A percentile compares a stretch with the other conserved stretches of the same genome.
These are phyloP conservation scores for Epichloe sp. DNA, from an alignment of 2,329 filamentous ascomycete genomes.

Conservation along the genomic window DNA sequence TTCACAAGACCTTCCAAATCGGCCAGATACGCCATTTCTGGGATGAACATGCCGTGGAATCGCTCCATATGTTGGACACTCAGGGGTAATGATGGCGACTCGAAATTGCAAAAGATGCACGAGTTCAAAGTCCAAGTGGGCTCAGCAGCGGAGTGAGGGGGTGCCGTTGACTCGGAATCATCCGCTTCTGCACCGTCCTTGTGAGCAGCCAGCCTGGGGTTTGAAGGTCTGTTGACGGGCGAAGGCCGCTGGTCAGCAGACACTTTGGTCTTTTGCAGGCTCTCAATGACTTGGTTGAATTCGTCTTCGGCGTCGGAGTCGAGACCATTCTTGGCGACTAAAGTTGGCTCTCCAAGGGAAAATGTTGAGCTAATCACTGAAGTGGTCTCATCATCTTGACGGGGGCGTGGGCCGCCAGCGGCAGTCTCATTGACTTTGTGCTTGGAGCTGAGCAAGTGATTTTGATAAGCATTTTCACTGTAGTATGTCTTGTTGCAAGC, in stretches of 20 bases:
- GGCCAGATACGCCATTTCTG: constrained; percentile 72
- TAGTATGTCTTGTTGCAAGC: constrained; percentile 87
- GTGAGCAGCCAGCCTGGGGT: constrained; percentile 31
- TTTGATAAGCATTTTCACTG: constrained; percentile 90
- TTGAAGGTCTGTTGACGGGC: constrained; percentile 40
- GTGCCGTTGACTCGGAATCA: constrained; percentile 29
- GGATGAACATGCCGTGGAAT: constrained; percentile 90
- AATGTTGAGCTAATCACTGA: constrained; percentile 87
- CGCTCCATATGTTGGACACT: constrained; percentile 85
- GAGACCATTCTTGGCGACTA: constrained; percentile 32
- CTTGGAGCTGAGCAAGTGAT: constrained; percentile 83
- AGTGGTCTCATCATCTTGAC: constrained; percentile 53
- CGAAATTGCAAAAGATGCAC: constrained; percentile 88
- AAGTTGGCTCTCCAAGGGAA: constrained; percentile 69
- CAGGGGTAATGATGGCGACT: constrained; percentile 60
- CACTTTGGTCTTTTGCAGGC: constrained; percentile 62
- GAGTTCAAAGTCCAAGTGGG: constrained; percentile 32
- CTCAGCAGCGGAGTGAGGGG: constrained; percentile 22
- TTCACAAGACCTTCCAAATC: constrained; percentile 70
- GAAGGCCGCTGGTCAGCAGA: constrained; percentile 34
- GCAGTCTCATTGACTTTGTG: constrained; percentile 53
- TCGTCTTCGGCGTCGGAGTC: constrained; percentile 61
- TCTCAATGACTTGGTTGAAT: constrained; percentile 64
- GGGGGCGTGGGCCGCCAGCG: constrained; percentile 18
- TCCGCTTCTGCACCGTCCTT: constrained; percentile 26